phyloP scores from a whole-genome alignment of 2,329 filamentous ascomycete species.

The Diatrype stigma region DNA sequence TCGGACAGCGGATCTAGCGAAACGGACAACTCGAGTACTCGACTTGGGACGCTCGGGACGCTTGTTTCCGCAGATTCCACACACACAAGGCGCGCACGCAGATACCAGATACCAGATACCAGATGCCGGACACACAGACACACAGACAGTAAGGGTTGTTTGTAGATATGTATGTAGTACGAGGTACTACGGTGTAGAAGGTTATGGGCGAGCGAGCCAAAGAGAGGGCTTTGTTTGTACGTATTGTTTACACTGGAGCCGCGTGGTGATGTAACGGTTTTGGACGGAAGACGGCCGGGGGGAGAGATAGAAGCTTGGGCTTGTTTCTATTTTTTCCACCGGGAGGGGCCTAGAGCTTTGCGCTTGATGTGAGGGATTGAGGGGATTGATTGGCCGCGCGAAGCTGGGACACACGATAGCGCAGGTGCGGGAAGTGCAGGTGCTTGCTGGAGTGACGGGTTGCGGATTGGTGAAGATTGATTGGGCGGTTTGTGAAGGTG shows the following conservation, averaged over 20 bases:
- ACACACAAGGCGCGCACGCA: neutral
- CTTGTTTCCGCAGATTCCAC: neutral
- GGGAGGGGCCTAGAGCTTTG: constrained; percentile 27
- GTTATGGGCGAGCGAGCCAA: neutral
- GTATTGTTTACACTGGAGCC: constrained; percentile 20
- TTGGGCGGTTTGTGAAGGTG: neutral
- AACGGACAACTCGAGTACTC: neutral
- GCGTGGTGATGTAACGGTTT: neutral
- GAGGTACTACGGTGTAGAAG: constrained; percentile 7
- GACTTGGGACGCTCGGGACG: neutral
- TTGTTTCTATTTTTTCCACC: neutral
- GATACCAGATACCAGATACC: too few species aligned
- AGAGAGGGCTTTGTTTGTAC: constrained; percentile 15
- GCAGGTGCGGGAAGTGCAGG: too few species aligned
- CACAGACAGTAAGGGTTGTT: neutral
- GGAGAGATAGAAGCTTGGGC: neutral
- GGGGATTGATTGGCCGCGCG: constrained; percentile 26
- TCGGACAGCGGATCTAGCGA: neutral
- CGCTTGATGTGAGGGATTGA: constrained; percentile 26
- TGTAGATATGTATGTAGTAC: neutral
- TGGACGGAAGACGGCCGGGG: neutral
- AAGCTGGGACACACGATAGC: constrained; percentile 10
- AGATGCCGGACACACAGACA: neutral
- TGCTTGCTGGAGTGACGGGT: neutral
- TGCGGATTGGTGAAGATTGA: neutral